Evolutionary conservation across 768 basidiomycete species (phyloP), one percentile per base, ranked within the genome.

Genomic region (Porphyrellus cyaneotinctus): DNA sequence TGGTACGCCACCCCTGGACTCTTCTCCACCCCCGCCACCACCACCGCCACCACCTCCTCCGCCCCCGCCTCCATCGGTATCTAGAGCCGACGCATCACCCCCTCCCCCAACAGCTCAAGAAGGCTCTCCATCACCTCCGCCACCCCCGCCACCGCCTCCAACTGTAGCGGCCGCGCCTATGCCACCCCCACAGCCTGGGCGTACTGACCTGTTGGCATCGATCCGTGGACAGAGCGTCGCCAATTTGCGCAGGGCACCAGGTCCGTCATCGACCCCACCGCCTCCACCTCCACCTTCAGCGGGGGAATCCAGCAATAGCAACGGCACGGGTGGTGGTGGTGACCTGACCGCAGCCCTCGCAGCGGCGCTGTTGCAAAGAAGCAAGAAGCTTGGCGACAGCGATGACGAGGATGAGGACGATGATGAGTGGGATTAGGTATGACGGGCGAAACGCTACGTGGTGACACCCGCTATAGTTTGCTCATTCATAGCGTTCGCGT

Each of bases 301-400:
- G 7, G 68, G 70, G 33, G 69, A 74, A 33, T 55, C 71, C 3
- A 68, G 70, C 26, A 52, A n/a, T 47, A 24, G 72, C 22, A 64
- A 71, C 13, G 66, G 73, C 7, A 63, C 63, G 10, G 66, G 67
- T 2, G 75, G 64, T 14, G 83, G 75, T 13, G 90, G 86, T 0
- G 86, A 94, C 70, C 68, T 95, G 54, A 92, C 93, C 0, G 77
- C 82, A 5, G 90, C 91, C 9, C 73, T 97, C 42, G 94, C 92
- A 6, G 87, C 83, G 44, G 93, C 93, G 2, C 70, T 97, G 56
- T 72, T 85, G 60, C 82, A 87, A 66, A 74, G 94, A 59, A 95
- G 90, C 66, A 91, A 88, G 73, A 86, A 89, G 63, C 72, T 95
- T 59, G 92, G 88, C 2, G 91, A 93, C 59, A 89, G 87, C 61